Evolutionary conservation across 225 moss, liverwort and hornwort genomes (phyloP), one percentile per base, ranked within the genome.

Genomic region (Physcomitrellopsis africana): DNA sequence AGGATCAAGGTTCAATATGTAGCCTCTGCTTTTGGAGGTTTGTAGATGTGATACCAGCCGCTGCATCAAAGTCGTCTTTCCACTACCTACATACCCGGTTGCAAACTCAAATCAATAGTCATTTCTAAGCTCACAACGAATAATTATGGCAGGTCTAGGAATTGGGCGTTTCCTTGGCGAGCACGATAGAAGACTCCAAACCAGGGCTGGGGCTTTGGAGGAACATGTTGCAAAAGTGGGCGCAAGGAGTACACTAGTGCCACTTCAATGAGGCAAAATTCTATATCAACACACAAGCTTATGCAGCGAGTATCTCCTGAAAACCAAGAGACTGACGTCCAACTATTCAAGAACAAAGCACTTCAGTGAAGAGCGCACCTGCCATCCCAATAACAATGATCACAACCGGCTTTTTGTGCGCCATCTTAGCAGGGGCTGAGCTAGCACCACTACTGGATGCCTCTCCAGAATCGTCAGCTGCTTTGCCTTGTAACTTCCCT

Each of bases 351-450:
- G 32, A 10, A 15, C 63, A 17, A 9, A 15, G 68, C 11, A 51
- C 14, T 13, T 61, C 45, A 8, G 14, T 22, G 60, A 32, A 19
- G 11, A 64, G 18, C 76, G 32, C 53, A 90, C 95, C 96, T 53
- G 97, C 97, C 97, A 94, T 97, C 17, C 97, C 97, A 48, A 97
- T 94, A n/a, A 97, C 91, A 56, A 97, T 72, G 47, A 92, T 76
- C 59, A 94, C 94, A 41, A 82, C 79, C 23, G 83, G 84, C 56
- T 76, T 81, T 57, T 71, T 86, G 63, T 45, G 60, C n/a, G 61
- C 69, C 51, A 60, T 5, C 41, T 72, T 71, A n/a, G 51, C 68
- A 64, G 75, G 70, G 15, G 65, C 54, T 58, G 70, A 29, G 48
- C 63, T 79, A 17, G 68, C 66, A 45, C 72, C 75, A 80, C 78